Base-by-base conservation (phyloP, 495 filamentous ascomycete species). In the Aspergillus ellipticus region DNA sequence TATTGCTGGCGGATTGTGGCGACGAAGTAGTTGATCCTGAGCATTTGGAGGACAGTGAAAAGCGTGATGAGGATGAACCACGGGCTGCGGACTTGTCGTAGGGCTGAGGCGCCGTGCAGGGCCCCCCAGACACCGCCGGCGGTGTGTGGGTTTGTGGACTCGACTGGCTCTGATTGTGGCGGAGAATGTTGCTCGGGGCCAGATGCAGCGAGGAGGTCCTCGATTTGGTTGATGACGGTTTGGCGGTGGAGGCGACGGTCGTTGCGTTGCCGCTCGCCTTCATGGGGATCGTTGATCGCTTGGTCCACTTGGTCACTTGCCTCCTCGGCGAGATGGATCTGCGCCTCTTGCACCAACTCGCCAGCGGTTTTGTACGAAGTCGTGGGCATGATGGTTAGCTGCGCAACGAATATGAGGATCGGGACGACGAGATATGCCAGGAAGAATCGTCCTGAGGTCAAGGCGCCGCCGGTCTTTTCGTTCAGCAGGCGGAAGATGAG, bases 11-110 rank as follows among this genome's bases (percentile, higher is more conserved):
- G 84, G 56, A 98, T 84, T 2, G 94, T 94, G 1, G 94, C 92
- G 28, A 98, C 90, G 63, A 98, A 98, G 79, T 91, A 98, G 74
- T 97, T 97, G 69, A 97, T 96, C 16, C 93, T 84, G 0, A 88
- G 89, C 92, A 96, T 96, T 69, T 94, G 90, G 17, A 96, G 70
- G 20, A 94, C 79, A 0, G 94, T 96, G 71, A 97, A 97, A 2
- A 89, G 62, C 6, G 89, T 85, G 57, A 97, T 91, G 24, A 97
- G 76, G 21, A 89, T 71, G 62, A 96, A 98, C 92, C 92, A 98
- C 2, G 87, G 87, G 2, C 85, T 86, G 28, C 66, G 70, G 65
- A 98, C 89, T 72, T 98, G 94, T 49, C 87, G 70, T 13, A 76
- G 58, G 0, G 90, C 89, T 4, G 87, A 81, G 42, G 75, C 76